These are phyloP conservation scores for Clitopilus passeckerianus DNA, from an alignment of 768 basidiomycete species.

Conservation along the genomic window DNA sequence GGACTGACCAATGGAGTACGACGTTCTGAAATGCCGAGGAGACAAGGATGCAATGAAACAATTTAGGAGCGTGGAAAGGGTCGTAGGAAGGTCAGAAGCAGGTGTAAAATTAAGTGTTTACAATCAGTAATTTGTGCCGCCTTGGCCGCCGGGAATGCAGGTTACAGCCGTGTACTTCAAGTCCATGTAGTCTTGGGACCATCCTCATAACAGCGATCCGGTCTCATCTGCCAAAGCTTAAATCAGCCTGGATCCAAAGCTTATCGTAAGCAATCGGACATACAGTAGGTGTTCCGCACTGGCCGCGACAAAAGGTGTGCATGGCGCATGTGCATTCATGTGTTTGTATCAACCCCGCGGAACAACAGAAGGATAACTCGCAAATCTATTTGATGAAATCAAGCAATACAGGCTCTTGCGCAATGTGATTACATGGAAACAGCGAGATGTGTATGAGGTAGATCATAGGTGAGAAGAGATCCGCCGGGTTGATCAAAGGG, in stretches of 20 bases:
- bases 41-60: too few species aligned
- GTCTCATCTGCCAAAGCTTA: too few species aligned
- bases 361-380: background rate
- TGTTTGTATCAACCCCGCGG: background rate
- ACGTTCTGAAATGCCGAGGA: too few species aligned
- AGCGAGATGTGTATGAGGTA: background rate
- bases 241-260: background rate
- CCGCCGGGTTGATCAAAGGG: background rate
- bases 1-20: too few species aligned
- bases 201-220: too few species aligned
- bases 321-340: background rate
- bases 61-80: too few species aligned
- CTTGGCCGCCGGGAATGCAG: too few species aligned
- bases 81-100: too few species aligned
- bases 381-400: background rate
- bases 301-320: background rate
- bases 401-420: background rate
- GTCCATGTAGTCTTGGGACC: too few species aligned
- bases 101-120: too few species aligned
- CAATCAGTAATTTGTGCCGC: too few species aligned
- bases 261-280: background rate
- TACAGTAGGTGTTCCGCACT: background rate
- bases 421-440: background rate
- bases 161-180: too few species aligned
- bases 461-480: background rate